Percentiles rank a stretch among this genome's conserved stretches.
phyloP scores from a whole-genome alignment of 1,139 yeast genomes.

The Pichia sp. region DNA sequence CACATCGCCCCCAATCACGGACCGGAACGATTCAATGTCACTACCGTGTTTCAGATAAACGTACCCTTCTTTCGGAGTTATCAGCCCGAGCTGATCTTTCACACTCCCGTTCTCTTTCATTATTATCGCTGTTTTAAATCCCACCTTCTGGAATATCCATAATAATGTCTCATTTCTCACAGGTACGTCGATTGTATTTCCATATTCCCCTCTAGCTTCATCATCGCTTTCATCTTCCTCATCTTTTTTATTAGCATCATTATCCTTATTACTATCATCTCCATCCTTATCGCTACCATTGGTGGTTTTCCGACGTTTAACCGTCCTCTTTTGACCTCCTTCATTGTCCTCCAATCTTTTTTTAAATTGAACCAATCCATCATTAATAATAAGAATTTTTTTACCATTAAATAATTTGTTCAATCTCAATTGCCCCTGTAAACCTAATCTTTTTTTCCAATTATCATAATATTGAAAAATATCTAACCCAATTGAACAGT shows the following conservation, averaged over 20 bases:
- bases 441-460: constrained; percentile 13
- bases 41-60: constrained; percentile 6
- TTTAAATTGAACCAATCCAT: background rate
- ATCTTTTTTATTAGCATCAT: background rate
- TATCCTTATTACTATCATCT: background rate
- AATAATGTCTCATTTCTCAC: constrained; percentile 8
- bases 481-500: constrained; percentile 37
- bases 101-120: background rate
- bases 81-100: background rate
- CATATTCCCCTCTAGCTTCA: background rate
- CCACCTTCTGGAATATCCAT: constrained; percentile 11
- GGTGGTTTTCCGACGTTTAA: background rate
- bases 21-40: background rate
- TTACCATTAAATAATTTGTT: constrained; percentile 35
- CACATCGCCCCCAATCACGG: background rate
- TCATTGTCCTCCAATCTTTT: background rate
- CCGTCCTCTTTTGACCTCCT: background rate
- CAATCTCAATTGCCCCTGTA: constrained; percentile 37
- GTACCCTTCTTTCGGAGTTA: background rate
- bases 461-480: constrained; percentile 33
- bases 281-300: background rate
- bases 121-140: constrained; percentile 2
- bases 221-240: background rate
- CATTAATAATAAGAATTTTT: constrained; percentile 30
- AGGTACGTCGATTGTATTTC: background rate